A percentile compares a stretch with the other conserved stretches of the same genome.
Evolutionary conservation across 352 stramenopile species (phyloP).

Genomic region (Pythium volutum): DNA sequence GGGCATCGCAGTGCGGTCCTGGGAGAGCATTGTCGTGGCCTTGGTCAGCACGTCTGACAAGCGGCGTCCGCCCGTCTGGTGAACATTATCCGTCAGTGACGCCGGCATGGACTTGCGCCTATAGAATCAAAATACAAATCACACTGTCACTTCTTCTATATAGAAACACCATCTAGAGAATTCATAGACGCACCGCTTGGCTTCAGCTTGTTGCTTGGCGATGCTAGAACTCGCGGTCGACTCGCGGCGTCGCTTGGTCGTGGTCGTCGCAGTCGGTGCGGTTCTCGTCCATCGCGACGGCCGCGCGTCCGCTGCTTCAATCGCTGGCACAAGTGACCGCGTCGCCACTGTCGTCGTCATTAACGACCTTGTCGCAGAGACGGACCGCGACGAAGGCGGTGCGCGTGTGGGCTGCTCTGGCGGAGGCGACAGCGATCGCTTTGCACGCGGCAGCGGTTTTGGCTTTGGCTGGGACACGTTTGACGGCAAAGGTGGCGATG

Average conservation of each 20-base stretch:
- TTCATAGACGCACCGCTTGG: conserved; percentile 14
- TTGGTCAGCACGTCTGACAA: conserved; percentile 58
- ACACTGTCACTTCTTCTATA: neutral
- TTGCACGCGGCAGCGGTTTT: neutral
- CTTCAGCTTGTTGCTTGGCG: conserved; percentile 12
- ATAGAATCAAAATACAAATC: neutral
- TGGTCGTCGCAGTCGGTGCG: conserved; percentile 20
- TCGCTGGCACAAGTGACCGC: conserved; percentile 29
- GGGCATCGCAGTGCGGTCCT: conserved; percentile 22
- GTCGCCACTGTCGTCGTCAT: neutral
- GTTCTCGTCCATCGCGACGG: conserved; percentile 41
- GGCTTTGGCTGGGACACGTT: neutral
- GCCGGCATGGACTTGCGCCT: conserved; percentile 26
- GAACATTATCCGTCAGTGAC: conserved; percentile 3
- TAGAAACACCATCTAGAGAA: neutral
- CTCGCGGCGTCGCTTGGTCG: conserved; percentile 24
- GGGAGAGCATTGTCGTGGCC: conserved; percentile 62
- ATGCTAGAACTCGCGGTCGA: conserved; percentile 4
- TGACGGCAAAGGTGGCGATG: neutral
- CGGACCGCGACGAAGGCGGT: neutral
- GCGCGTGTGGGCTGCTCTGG: neutral
- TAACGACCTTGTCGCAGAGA: neutral
- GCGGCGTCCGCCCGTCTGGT: conserved; percentile 16
- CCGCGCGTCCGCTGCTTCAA: conserved; percentile 48
- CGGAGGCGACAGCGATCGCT: neutral